Evolutionary conservation across 768 basidiomycete genomes (phyloP).

Genomic region (Suillus fuscotomentosus): DNA sequence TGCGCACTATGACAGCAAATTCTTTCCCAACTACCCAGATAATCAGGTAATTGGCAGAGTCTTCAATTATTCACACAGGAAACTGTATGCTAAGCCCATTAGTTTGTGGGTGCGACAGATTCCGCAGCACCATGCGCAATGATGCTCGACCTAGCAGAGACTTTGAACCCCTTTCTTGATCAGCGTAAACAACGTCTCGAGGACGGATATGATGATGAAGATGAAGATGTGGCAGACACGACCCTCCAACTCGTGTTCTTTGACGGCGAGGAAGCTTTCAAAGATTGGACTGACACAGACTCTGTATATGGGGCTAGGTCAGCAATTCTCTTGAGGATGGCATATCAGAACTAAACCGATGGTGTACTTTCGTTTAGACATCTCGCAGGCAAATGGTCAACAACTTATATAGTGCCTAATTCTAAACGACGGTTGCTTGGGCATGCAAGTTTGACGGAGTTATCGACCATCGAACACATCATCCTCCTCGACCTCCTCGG

Average conservation of each 20-base stretch:
- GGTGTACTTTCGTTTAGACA: conserved; percentile 50
- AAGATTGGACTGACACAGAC: conserved; percentile 84
- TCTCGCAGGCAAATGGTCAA: conserved; percentile 82
- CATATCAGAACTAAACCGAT: conserved; percentile 1
- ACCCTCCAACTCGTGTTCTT: conserved; percentile 94
- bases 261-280: conserved; percentile 97
- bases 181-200: conserved; percentile 54
- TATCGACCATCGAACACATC: conserved; percentile 84
- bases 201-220: conserved; percentile 47
- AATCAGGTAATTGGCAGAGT: conserved; percentile 60
- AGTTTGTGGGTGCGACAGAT: conserved; percentile 98
- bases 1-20: conserved; percentile 95
- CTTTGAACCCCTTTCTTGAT: conserved; percentile 71
- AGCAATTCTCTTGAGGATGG: background rate
- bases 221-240: conserved; percentile 73
- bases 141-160: conserved; percentile 88
- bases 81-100: conserved; percentile 1
- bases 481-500: conserved; percentile 94
- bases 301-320: conserved; percentile 96
- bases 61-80: background rate
- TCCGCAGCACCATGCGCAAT: conserved; percentile 95
- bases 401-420: conserved; percentile 61
- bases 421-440: conserved; percentile 57
- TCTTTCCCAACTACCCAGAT: conserved; percentile 63
- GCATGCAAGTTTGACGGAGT: conserved; percentile 52